Evolutionary conservation across 148 eudicot genomes (phyloP).

Genomic region (Rhododendron simsii): DNA sequence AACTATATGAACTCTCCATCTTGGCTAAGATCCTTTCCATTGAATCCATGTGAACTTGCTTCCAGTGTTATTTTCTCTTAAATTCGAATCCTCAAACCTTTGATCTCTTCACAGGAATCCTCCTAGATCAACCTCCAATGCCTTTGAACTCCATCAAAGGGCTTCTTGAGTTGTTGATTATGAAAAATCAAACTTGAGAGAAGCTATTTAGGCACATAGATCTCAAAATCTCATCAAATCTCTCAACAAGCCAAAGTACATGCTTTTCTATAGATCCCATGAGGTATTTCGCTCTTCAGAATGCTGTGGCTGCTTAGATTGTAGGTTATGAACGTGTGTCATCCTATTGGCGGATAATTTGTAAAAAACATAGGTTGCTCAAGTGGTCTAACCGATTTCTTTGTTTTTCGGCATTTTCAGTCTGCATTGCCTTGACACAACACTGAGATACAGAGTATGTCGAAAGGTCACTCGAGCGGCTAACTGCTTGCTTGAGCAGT

Average conservation of each 20-base stretch:
- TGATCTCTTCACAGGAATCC: neutral
- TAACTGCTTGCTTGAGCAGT: neutral
- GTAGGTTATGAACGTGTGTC: neutral
- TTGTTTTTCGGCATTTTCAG: neutral
- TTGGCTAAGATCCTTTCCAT: neutral
- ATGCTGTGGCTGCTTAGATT: neutral
- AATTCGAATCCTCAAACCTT: neutral
- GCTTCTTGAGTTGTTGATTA: neutral
- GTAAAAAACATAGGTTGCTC: neutral
- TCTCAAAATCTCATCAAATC: neutral
- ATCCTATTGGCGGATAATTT: neutral
- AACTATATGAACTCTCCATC: neutral
- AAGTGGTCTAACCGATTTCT: neutral
- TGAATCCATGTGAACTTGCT: neutral
- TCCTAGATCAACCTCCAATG: neutral
- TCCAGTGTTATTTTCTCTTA: neutral
- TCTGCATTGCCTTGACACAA: neutral
- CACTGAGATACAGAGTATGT: neutral
- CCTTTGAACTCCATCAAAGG: neutral
- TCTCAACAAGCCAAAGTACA: neutral
- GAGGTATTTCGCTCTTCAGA: neutral
- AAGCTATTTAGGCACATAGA: neutral
- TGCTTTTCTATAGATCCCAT: neutral
- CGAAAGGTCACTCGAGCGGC: neutral
- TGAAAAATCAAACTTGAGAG: neutral